Conservation (phyloP, 345 rosid species). For the Dipteronia sinensis region DNA sequence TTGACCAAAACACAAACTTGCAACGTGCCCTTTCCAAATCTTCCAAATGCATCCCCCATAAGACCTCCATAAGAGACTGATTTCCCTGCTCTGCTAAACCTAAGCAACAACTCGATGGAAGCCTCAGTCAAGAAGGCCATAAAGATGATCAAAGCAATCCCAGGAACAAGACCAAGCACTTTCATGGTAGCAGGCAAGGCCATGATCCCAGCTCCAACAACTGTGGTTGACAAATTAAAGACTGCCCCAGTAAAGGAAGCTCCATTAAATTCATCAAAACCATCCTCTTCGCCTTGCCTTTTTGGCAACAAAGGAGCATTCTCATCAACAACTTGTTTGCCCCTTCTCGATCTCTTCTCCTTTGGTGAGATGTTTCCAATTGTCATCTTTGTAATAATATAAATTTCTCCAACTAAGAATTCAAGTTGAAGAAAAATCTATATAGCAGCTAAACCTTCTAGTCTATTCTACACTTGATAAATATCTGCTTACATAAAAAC, state of each 20-base stretch:
- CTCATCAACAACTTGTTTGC: constrained; percentile 41
- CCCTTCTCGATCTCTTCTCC: constrained; percentile 50
- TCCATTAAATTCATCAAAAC: constrained; percentile 73
- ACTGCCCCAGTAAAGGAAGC: constrained; percentile 92
- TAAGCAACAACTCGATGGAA: constrained; percentile 75
- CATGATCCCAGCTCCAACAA: constrained; percentile 98
- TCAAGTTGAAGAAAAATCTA: constrained; percentile 10
- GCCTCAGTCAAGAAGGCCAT: constrained; percentile 84
- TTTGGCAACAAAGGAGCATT: constrained; percentile 61
- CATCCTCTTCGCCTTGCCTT: constrained; percentile 42
- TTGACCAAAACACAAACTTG: constrained; percentile 71
- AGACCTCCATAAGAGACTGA: constrained; percentile 69
- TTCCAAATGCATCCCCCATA: constrained; percentile 91
- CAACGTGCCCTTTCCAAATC: constrained; percentile 57
- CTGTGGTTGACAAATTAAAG: constrained; percentile 80
- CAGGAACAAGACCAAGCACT: constrained; percentile 74
- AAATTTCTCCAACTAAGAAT: constrained; percentile 17
- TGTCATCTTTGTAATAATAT: constrained; percentile 48
- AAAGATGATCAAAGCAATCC: constrained; percentile 64
- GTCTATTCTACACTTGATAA: not conserved
- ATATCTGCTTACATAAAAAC: not conserved
- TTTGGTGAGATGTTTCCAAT: constrained; percentile 41
- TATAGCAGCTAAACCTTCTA: constrained; percentile 9
- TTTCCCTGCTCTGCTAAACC: constrained; percentile 76
- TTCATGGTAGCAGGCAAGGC: constrained; percentile 96